Evolutionary conservation across 495 filamentous ascomycete genomes (phyloP), one percentile per base, ranked within the genome.

Genomic region (Friedmanniomyces simplex): DNA sequence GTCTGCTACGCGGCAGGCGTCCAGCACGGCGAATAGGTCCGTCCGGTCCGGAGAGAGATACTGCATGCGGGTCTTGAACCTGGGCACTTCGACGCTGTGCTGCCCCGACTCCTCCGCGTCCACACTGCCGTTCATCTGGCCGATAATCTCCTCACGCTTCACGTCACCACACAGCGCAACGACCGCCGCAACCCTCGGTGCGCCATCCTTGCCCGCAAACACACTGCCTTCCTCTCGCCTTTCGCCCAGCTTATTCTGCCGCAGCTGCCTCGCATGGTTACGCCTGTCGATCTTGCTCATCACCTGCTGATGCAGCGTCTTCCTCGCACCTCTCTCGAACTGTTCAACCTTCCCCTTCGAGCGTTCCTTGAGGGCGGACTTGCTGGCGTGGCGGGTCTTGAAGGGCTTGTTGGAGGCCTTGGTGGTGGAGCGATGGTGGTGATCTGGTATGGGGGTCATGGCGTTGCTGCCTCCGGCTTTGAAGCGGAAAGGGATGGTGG

Each of bases 201-300:
- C 93, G 25, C 86, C 89, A 74, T 89, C 83, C 53, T 82, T 82
- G 0, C 93, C 93, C 30, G 80, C 69, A 64, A 98, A 98, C 11
- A 98, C 74, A 43, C 82, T 89, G 0, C 78, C 80, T 34, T 87
- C 83, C 45, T 83, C 84, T 46, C 80, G 73, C 65, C 89, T 84
- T 63, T 93, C 87, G 58, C 82, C 82, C 57, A 90, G 83, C 72
- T 96, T 96, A 61, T 79, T 72, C 60, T 80, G 77, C 61, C 89
- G 86, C 66, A 81, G 81, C 74, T 98, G 93, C 64, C 89, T 89
- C 47, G 87, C 86, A 74, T 91, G 88, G 71, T 98, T 96, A 65
- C 87, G 80, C 34, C 93, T 85, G 72, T 95, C 89, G 70, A 98
- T 75, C 73, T 96, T 98, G 36, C 91, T 95, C 88, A 95, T 94